These are phyloP conservation scores for Polysphondylium violaceum DNA, from an alignment of 78 protist genomes.

Conservation along the genomic window DNA sequence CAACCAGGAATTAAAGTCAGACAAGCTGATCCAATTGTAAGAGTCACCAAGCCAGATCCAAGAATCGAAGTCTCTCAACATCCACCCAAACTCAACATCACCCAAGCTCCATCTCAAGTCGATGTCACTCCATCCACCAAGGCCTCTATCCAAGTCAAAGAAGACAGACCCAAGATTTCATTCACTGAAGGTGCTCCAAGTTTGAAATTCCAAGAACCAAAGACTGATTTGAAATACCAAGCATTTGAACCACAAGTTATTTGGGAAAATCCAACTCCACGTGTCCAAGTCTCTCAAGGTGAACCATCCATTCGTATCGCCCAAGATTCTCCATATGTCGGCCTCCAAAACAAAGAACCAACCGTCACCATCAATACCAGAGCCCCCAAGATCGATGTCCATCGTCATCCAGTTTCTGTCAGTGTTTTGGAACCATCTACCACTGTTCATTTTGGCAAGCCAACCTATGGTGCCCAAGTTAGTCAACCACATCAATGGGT, in stretches of 20 bases:
- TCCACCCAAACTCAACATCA: slow-evolving; percentile 48
- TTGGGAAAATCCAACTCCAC: slow-evolving; percentile 35
- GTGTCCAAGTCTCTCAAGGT: slow-evolving; percentile 22
- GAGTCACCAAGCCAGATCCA: slow-evolving; percentile 48
- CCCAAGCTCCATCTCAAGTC: slow-evolving; percentile 49
- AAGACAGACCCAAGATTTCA: slow-evolving; percentile 45
- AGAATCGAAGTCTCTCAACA: slow-evolving; percentile 34
- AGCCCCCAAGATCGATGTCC: slow-evolving; percentile 77
- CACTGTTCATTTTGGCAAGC: slow-evolving; percentile 55
- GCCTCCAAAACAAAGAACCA: slow-evolving; percentile 41
- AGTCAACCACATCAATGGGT: slow-evolving; percentile 8
- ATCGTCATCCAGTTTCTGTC: slow-evolving; percentile 67
- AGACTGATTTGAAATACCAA: slow-evolving; percentile 13
- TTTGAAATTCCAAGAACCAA: neutral
- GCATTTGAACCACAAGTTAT: slow-evolving; percentile 39
- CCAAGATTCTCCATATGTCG: slow-evolving; percentile 24
- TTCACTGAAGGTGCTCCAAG: slow-evolving; percentile 38
- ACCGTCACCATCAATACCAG: slow-evolving; percentile 31
- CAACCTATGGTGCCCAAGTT: neutral
- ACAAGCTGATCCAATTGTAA: slow-evolving; percentile 69
- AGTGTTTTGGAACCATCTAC: slow-evolving; percentile 71
- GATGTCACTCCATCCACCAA: slow-evolving; percentile 76
- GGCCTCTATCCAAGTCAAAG: slow-evolving; percentile 75
- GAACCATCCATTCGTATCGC: slow-evolving; percentile 29
- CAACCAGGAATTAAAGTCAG: slow-evolving; percentile 55